Evolutionary conservation across 2,329 filamentous ascomycete genomes (phyloP), one percentile per base, ranked within the genome.

Genomic region (Colletotrichum filicis): DNA sequence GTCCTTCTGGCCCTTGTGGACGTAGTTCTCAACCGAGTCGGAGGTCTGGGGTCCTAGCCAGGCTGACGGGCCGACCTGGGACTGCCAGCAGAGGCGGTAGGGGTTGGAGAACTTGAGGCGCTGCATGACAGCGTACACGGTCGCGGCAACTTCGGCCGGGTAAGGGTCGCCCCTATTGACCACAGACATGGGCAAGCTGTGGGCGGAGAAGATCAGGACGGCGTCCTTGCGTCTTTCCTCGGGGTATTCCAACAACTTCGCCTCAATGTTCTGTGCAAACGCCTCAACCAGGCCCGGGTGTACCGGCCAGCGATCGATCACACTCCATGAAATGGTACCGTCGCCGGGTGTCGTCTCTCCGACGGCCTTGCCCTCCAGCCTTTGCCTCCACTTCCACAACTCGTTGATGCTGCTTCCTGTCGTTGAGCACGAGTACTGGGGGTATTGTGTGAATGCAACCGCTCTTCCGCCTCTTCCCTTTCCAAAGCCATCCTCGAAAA

Each of bases 371-470:
- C 94, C 94, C 82, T 98, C 95, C 66, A 99, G 85, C 75, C 95
- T 88, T 79, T 95, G 93, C 75, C 95, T 90, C 95, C 95, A 98
- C 85, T 97, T 98, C 97, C 97, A 99, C 46, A 99, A 85, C 85
- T 99, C 97, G 79, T 99, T 99, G 70, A 99, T 85, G 75, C 95
- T 98, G 82, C 95, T 98, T 26, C 97, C 97, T 0, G 97, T 99
- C 1, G 97, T 99, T 24, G 95, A 98, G 85, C 97, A 99, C 24
- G 95, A 98, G 84, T 99, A 99, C 82, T 99, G 97, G 2, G 97
- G 97, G 79, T 99, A 99, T 83, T 99, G 97, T 32, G 96, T 98
- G 80, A 99, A 99, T 1, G 97, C 97, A 5, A 99, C 95, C 1
- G 97, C 97, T 71, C 97, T 90, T 3, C 96, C 96, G n/a, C 95